Percentiles rank a stretch among this genome's conserved stretches.
These are phyloP conservation scores for Microstroma glucosiphilum DNA, from an alignment of 1,284 basidiomycete species.

Conservation along the genomic window DNA sequence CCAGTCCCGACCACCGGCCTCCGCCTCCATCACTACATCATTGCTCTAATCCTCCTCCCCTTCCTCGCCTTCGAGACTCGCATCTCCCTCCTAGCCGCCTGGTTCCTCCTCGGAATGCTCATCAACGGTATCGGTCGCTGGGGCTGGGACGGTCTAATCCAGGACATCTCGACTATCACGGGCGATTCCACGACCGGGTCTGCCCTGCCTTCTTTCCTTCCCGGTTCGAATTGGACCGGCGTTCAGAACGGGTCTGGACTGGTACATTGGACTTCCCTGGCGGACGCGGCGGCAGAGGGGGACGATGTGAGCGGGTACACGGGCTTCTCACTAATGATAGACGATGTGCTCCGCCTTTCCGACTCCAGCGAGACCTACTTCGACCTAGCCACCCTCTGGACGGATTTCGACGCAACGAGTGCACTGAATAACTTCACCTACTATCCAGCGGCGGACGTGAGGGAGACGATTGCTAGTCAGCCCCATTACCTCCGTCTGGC, in stretches of 20 bases:
- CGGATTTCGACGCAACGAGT: not conserved
- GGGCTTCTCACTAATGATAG: conserved; percentile 70
- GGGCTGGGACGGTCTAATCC: conserved; percentile 68
- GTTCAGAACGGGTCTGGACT: conserved; percentile 10
- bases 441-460: conserved; percentile 56
- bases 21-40: conserved; percentile 58
- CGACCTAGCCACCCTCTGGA: conserved; percentile 23
- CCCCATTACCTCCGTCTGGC: conserved; percentile 79
- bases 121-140: conserved; percentile 49
- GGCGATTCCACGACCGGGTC: conserved; percentile 68
- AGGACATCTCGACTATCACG: conserved; percentile 68
- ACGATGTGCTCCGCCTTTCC: conserved; percentile 72
- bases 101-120: conserved; percentile 72
- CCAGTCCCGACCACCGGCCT: conserved; percentile 58
- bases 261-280: conserved; percentile 62
- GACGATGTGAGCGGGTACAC: conserved; percentile 56
- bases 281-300: conserved; percentile 40
- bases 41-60: conserved; percentile 68
- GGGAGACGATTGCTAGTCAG: conserved; percentile 54
- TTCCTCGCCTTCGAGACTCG: conserved; percentile 75
- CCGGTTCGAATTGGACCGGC: conserved; percentile 51
- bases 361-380: conserved; percentile 57
- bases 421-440: not conserved
- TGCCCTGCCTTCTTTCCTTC: conserved; percentile 62
- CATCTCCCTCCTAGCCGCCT: conserved; percentile 62